These are phyloP conservation scores for Zasmidium citrigriseum DNA, from an alignment of 2,329 filamentous ascomycete species.

Conservation along the genomic window DNA sequence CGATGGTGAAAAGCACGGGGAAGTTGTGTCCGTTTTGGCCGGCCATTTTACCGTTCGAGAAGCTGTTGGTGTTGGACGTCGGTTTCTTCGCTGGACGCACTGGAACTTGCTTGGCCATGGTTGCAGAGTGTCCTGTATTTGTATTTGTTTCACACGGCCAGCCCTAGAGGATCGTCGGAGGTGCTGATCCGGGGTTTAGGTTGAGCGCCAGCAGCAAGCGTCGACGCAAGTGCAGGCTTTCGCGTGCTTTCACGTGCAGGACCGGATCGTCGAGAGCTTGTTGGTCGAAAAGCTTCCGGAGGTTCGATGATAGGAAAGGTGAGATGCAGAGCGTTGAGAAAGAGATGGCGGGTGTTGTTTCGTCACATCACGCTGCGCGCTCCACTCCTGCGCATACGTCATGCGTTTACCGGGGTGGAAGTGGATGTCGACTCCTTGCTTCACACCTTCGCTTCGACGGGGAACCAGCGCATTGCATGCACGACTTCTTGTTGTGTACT, in stretches of 20 bases:
- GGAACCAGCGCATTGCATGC: too few species aligned
- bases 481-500: too few species aligned
- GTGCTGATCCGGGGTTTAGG: not conserved
- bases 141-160: too few species aligned
- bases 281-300: not conserved
- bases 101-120: not conserved
- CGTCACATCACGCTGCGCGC: not conserved
- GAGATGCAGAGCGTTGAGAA: too few species aligned
- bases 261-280: not conserved
- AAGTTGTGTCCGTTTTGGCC: constrained; percentile 21
- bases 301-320: not conserved
- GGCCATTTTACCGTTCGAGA: not conserved
- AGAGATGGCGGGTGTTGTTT: not conserved
- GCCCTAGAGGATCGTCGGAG: not conserved
- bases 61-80: not conserved
- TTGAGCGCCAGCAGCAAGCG: not conserved
- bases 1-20: constrained; percentile 40
- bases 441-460: not conserved
- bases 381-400: not conserved
- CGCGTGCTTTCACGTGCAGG: constrained; percentile 7
- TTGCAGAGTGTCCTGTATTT: too few species aligned
- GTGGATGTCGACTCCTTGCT: not conserved
- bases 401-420: not conserved
- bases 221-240: not conserved
- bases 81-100: constrained; percentile 1